Evolutionary conservation across 257 asterid genomes (phyloP).

Genomic region (Fraxinus anomala): DNA sequence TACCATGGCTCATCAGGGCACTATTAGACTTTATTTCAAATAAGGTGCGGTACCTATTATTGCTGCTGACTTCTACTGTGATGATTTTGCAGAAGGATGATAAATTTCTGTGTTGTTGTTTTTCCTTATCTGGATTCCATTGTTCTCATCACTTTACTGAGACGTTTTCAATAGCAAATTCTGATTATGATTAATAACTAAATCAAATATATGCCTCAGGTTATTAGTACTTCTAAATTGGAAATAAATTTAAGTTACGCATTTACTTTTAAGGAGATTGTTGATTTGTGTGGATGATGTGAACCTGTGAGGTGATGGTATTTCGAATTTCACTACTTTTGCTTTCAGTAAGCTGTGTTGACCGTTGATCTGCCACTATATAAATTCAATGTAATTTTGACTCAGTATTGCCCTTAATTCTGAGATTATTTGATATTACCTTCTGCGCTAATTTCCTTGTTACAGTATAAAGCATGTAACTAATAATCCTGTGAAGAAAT

Average conservation of each 20-base stretch:
- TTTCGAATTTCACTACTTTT: not conserved
- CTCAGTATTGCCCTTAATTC: not conserved
- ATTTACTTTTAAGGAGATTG: not conserved
- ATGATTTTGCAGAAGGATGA: conserved; percentile 15
- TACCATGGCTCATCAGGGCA: conserved; percentile 99
- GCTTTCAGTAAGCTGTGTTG: not conserved
- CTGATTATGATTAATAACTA: not conserved
- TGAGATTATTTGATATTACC: not conserved
- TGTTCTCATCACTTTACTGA: conserved; percentile 18
- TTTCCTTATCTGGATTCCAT: conserved; percentile 8
- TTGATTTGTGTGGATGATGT: conserved; percentile 13
- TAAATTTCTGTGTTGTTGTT: not conserved
- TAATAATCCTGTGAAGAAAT: not conserved
- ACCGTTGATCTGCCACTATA: not conserved
- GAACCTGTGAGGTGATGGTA: not conserved
- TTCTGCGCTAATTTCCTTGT: not conserved
- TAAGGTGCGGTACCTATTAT: conserved; percentile 75
- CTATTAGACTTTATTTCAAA: conserved; percentile 84
- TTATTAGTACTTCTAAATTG: not conserved
- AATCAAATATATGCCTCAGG: not conserved
- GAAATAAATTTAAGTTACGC: not conserved
- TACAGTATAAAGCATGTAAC: not conserved
- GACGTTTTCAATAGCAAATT: not conserved
- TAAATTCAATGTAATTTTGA: not conserved
- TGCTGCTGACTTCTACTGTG: conserved; percentile 17